Evolutionary conservation across 2,329 filamentous ascomycete genomes (phyloP).

Genomic region (Claviceps monticola): DNA sequence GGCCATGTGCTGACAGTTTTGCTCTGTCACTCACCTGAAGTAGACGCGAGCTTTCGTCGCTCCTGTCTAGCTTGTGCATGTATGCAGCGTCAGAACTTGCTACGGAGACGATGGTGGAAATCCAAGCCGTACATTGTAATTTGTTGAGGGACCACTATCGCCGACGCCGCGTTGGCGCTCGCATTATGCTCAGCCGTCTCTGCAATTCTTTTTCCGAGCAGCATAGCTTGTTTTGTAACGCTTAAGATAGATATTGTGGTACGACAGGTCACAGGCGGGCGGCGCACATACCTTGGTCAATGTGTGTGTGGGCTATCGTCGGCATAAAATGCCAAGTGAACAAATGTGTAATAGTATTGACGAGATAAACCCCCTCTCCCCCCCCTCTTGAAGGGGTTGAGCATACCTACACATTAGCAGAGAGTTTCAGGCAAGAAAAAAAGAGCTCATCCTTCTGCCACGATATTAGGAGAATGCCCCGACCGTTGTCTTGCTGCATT

Average conservation of each 20-base stretch:
- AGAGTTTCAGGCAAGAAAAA: neutral
- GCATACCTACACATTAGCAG: neutral
- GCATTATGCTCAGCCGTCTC: neutral
- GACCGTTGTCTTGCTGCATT: neutral
- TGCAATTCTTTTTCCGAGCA: neutral
- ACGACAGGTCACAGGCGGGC: neutral
- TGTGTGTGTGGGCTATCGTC: neutral
- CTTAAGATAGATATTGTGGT: neutral
- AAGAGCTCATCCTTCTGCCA: neutral
- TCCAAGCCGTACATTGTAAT: neutral
- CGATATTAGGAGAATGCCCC: neutral
- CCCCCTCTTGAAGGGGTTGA: neutral
- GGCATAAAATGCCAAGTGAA: neutral
- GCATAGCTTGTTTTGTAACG: neutral
- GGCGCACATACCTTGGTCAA: neutral
- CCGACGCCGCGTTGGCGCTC: neutral
- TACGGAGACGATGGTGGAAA: neutral
- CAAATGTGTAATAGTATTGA: neutral
- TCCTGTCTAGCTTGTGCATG: neutral
- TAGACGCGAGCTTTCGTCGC: neutral
- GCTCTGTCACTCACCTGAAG: neutral
- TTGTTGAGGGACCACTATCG: neutral
- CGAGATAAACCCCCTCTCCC: neutral
- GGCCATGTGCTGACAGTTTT: neutral
- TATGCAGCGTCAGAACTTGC: neutral